Base-by-base conservation (phyloP, 2,329 filamentous ascomycete genomes). In the Cytospora piceicola region DNA sequence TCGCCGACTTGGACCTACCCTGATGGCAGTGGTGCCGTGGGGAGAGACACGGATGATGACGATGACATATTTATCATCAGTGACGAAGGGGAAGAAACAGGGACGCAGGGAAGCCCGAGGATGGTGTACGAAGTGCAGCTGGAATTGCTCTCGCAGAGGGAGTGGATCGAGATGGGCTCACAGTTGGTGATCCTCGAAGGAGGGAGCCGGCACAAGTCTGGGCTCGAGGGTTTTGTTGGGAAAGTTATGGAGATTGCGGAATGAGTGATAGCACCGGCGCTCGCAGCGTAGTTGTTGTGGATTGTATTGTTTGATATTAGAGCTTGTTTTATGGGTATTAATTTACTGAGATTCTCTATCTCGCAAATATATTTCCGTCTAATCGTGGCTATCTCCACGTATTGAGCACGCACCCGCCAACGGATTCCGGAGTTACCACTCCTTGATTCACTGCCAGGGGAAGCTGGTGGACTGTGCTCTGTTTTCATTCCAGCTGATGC, bases 131-230 rank as follows among this genome's bases (percentile, higher is more conserved):
- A 89, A 60, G 85, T 93, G 49, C 85, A 84, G 1, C 81, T 94
- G 65, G 89, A 91, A 70, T 83, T 94, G 58, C 79, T 92, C 27
- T 86, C 86, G 9, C 87, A 84, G 46, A 84, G 88, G 61, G 91
- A 94, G 75, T 94, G 89, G 84, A 84, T 93, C 60, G 88, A 93
- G 75, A 75, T 89, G 58, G 90, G 88, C 3, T 88, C 89, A 49
- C 86, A 85, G 67, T 86, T 93, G 30, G 80, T 94, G 56, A 80
- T 94, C 14, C 82, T 93, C 75, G 90, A 92, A 69, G 90, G 90
- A 3, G 88, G 89, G 20, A 87, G 87, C 53, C 86, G 86, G 61
- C 88, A 89, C 69, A 85, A 83, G 53, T 87, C 83, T 36, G 89
- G 89, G 0, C 75, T 94, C 22, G 90, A 93, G 67, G 90, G 90